These are phyloP conservation scores for Heliocybe sulcata DNA, from an alignment of 1,284 basidiomycete genomes.

Conservation along the genomic window DNA sequence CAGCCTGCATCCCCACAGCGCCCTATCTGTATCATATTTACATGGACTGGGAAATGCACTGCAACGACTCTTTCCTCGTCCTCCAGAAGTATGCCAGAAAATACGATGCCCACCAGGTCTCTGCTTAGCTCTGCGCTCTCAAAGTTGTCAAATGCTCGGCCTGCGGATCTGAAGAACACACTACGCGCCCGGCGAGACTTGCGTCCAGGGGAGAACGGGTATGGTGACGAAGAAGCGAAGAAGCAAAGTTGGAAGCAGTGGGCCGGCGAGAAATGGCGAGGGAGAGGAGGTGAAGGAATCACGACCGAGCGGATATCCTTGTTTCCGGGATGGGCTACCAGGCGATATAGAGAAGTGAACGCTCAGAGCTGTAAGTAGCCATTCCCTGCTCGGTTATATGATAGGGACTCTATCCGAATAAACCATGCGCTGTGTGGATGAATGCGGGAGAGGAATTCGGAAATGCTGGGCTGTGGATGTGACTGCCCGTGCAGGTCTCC, in stretches of 20 bases:
- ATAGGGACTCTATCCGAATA: not conserved
- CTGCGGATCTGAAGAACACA: not conserved
- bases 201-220: not conserved
- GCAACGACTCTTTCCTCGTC: not conserved
- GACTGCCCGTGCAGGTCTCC: too few relatives aligned
- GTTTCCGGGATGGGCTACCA: conserved; percentile 35
- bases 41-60: not conserved
- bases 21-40: not conserved
- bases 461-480: too few relatives aligned
- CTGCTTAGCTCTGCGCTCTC: not conserved
- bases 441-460: not conserved
- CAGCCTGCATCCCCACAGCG: not conserved
- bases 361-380: conserved; percentile 4
- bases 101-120: not conserved
- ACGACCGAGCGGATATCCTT: conserved; percentile 25
- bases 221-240: not conserved
- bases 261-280: conserved; percentile 34
- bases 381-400: not conserved
- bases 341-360: conserved; percentile 19
- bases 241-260: conserved; percentile 30
- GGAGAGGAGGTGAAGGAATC: conserved; percentile 10
- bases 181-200: not conserved
- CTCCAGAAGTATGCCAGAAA: not conserved
- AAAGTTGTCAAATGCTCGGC: not conserved
- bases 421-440: conserved; percentile 7